Evolutionary conservation across 1,284 basidiomycete genomes (phyloP), one percentile per base, ranked within the genome.

Genomic region (Sphagnurus paluster): DNA sequence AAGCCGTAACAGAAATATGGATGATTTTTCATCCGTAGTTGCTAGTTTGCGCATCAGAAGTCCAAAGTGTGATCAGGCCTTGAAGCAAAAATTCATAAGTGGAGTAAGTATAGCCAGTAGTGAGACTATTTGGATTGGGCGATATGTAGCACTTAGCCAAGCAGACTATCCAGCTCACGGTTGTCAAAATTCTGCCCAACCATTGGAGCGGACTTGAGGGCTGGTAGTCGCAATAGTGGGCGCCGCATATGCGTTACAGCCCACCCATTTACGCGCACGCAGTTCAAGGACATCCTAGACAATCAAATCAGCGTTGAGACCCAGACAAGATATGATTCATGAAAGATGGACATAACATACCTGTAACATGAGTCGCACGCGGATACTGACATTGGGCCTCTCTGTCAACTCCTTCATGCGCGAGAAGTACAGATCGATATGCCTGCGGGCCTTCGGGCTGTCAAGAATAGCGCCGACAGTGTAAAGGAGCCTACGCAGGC

Each of bases 331-430:
- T n/a, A n/a, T n/a, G n/a, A n/a, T 14, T 5, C 9, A 44, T 43
- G 9, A 14, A 19, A 17, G 26, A 41, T n/a, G n/a, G n/a, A n/a
- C 37, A 39, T 17, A 14, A 74, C 80, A 48, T 54, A 94, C 93
- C 80, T 90, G 80, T 49, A 98, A 78, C 93, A 98, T 98, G 73
- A 93, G 98, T 49, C 87, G 84, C 80, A 98, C 92, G 63, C 96
- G 87, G 24, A 91, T 84, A 48, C 82, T 84, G 54, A 97, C 82
- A 46, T 85, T 83, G 23, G 65, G 71, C 58, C 80, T 89, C 71
- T 87, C 87, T 37, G 79, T 72, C 53, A 97, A 76, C 61, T 88
- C 83, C 62, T 83, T 80, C 82, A 99, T 95, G 41, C 94, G 81
- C 44, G 81, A 75, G 73, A 98, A 97, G 77, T 98, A 97, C 35